These are phyloP conservation scores for Carex kokanica DNA, from an alignment of 176 grass and related monocot genomes.

Conservation along the genomic window DNA sequence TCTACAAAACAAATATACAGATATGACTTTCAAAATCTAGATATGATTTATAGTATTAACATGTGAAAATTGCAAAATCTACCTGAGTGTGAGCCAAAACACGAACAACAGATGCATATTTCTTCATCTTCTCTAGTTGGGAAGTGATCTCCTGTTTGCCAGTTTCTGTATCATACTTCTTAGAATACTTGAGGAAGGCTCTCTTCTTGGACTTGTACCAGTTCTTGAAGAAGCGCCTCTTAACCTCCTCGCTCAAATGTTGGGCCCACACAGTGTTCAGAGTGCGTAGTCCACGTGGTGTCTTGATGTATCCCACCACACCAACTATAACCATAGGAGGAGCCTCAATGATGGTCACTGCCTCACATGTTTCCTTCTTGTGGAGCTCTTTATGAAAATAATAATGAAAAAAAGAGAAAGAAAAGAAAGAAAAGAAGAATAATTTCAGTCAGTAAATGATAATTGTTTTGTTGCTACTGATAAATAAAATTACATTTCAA, in stretches of 20 bases:
- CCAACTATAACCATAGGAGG: slow-evolving; percentile 87
- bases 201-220: slow-evolving; percentile 97
- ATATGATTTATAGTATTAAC: neutral
- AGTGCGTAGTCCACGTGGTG: slow-evolving; percentile 66
- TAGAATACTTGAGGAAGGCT: slow-evolving; percentile 75
- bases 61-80: neutral
- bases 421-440: neutral
- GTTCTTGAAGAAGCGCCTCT: slow-evolving; percentile 86
- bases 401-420: neutral
- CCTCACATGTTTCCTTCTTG: slow-evolving; percentile 96
- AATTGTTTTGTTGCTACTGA: neutral
- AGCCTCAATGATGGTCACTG: slow-evolving; percentile 79
- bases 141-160: slow-evolving; percentile 80
- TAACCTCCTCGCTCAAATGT: slow-evolving; percentile 89
- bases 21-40: neutral
- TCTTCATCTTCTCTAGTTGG: slow-evolving; percentile 92
- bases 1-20: neutral
- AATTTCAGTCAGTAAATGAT: neutral
- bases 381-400: slow-evolving; percentile 51
- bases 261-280: slow-evolving; percentile 89
- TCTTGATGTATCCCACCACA: slow-evolving; percentile 78
- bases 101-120: slow-evolving; percentile 73
- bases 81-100: slow-evolving; percentile 88
- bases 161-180: slow-evolving; percentile 58
- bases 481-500: neutral